Percentiles rank a stretch among this genome's conserved stretches.
These are phyloP conservation scores for Echeveria elegans DNA, from an alignment of 164 flowering plant genomes.

Conservation along the genomic window DNA sequence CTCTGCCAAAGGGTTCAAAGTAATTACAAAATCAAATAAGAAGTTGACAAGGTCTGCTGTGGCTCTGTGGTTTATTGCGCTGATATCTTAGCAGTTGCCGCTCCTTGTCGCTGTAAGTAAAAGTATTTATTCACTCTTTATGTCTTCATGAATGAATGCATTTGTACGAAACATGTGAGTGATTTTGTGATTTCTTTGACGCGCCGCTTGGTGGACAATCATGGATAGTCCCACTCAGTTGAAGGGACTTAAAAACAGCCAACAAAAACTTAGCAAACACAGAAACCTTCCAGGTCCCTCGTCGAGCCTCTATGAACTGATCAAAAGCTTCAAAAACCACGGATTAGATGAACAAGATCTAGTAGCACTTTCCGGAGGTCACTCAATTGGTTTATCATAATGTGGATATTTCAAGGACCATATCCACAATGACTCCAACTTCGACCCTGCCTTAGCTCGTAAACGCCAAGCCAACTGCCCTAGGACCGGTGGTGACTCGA, in stretches of 20 bases:
- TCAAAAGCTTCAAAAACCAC: conserved; percentile 14
- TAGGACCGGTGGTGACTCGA: conserved; percentile 21
- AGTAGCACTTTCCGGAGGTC: conserved; percentile 28
- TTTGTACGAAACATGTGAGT: background rate
- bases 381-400: conserved; percentile 40
- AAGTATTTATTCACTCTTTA: too few species aligned
- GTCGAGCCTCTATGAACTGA: conserved; percentile 12
- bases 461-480: conserved; percentile 21
- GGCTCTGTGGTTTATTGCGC: conserved; percentile 7
- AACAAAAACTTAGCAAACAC: conserved; percentile 16
- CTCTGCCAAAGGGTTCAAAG: conserved; percentile 7
- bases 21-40: conserved; percentile 3
- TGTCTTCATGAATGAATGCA: background rate
- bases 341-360: conserved; percentile 16
- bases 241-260: conserved; percentile 20
- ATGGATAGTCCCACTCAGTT: conserved; percentile 7
- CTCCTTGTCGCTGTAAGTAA: conserved; percentile 12
- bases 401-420: conserved; percentile 27
- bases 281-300: conserved; percentile 20
- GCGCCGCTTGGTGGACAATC: conserved; percentile 7
- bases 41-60: background rate
- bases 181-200: background rate
- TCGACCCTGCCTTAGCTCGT: conserved; percentile 21
- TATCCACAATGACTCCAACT: conserved; percentile 30
- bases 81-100: conserved; percentile 8